Conservation (phyloP, 1,284 basidiomycete species). For the Apiotrichum akiyoshidainum region DNA sequence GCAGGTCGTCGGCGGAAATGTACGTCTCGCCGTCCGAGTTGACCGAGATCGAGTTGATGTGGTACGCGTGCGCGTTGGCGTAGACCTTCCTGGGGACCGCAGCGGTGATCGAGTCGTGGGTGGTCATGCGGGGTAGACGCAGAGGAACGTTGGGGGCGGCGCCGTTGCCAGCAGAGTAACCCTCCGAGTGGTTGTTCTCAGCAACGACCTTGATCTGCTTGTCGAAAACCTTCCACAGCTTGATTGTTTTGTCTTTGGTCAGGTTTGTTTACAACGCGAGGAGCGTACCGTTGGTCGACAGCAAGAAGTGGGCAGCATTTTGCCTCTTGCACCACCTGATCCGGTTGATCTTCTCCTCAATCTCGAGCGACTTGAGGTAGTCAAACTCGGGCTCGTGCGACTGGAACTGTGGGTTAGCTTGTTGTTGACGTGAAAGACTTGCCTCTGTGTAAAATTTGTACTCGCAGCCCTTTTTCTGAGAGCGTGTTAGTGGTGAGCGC, state of each 20-base stretch:
- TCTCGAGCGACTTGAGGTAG: constrained; percentile 99
- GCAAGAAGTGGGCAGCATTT: constrained; percentile 92
- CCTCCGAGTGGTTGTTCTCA: constrained; percentile 90
- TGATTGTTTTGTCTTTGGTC: constrained; percentile 93
- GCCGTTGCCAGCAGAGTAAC: constrained; percentile 51
- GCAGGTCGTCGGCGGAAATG: constrained; percentile 94
- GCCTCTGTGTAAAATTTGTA: constrained; percentile 99
- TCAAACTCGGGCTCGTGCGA: constrained; percentile 99
- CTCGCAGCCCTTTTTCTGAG: constrained; percentile 97
- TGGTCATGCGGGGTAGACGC: constrained; percentile 80
- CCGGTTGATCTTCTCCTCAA: constrained; percentile 99
- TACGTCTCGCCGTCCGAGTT: constrained; percentile 99
- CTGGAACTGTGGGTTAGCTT: constrained; percentile 59
- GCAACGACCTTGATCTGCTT: constrained; percentile 94
- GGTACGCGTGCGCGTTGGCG: constrained; percentile 98
- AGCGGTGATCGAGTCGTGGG: constrained; percentile 96
- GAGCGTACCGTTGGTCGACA: constrained; percentile 87
- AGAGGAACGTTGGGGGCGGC: constrained; percentile 58
- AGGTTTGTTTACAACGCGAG: constrained; percentile 10
- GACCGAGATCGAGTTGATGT: constrained; percentile 99
- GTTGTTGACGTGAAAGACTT: constrained; percentile 9
- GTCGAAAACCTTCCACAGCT: constrained; percentile 99
- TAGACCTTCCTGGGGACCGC: constrained; percentile 98
- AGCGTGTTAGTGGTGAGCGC: background rate
- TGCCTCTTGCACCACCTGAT: constrained; percentile 99